A percentile compares a stretch with the other conserved stretches of the same genome.
Conservation (phyloP, 441 rosid genomes). For the Macaranga tanarius region DNA sequence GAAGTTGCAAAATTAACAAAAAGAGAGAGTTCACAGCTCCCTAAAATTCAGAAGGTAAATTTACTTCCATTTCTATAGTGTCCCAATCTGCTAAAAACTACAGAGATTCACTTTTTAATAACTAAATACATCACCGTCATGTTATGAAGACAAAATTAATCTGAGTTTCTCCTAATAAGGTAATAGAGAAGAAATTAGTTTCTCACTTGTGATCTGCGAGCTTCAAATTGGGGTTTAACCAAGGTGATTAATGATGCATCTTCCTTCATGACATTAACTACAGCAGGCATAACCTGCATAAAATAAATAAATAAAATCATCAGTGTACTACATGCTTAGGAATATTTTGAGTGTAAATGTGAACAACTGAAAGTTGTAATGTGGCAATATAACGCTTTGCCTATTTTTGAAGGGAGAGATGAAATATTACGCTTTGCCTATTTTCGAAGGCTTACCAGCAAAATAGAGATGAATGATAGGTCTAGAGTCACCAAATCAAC, state of each 20-base stretch:
- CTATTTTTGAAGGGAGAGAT: slow-evolving; percentile 16
- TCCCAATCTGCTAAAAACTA: background rate
- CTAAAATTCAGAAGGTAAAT: background rate
- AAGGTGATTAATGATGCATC: slow-evolving; percentile 67
- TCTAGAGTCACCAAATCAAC: slow-evolving; percentile 94
- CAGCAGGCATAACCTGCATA: slow-evolving; percentile 89
- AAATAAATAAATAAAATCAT: background rate
- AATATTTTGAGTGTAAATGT: background rate
- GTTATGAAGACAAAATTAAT: background rate
- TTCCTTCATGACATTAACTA: slow-evolving; percentile 80
- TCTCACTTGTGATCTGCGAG: slow-evolving; percentile 82
- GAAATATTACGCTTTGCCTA: no score
- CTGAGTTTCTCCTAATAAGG: background rate
- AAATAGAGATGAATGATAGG: slow-evolving; percentile 94
- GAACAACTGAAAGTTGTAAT: background rate
- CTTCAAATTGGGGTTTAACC: slow-evolving; percentile 97
- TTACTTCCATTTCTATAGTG: slow-evolving; percentile 5
- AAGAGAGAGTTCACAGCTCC: background rate
- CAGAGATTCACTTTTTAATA: background rate
- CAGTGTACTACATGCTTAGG: background rate
- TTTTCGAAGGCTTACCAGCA: slow-evolving; percentile 48
- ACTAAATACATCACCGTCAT: background rate
- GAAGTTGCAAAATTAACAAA: background rate
- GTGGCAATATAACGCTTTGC: background rate
- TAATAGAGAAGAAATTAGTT: background rate